phyloP scores from a whole-genome alignment of 1,139 yeast genomes.

The Suhomyces wounanorum region DNA sequence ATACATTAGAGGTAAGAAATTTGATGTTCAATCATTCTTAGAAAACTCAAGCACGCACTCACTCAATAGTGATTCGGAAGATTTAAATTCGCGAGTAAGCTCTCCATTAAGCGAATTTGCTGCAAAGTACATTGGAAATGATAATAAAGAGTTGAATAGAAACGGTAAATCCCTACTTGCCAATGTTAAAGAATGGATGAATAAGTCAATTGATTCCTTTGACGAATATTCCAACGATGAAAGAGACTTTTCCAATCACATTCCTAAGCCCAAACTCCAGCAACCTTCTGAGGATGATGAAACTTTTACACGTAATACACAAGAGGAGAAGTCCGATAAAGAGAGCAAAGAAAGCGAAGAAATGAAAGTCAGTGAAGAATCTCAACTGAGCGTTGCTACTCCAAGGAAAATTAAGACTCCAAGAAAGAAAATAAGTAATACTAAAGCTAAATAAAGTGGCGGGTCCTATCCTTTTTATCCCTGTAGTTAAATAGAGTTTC shows the following conservation, averaged over 20 bases:
- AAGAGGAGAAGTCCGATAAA: not conserved
- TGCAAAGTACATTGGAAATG: constrained; percentile 58
- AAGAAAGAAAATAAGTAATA: constrained; percentile 1
- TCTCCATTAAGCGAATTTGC: constrained; percentile 67
- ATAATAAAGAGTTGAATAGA: constrained; percentile 45
- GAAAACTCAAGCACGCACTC: constrained; percentile 25
- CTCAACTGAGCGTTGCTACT: not conserved
- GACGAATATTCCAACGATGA: constrained; percentile 19
- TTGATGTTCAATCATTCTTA: constrained; percentile 35
- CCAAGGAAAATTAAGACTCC: constrained; percentile 1
- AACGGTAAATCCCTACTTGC: constrained; percentile 50
- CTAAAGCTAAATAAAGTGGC: constrained; percentile 1
- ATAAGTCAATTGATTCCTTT: constrained; percentile 29
- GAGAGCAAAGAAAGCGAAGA: not conserved
- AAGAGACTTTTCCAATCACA: constrained; percentile 13
- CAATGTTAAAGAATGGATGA: constrained; percentile 70
- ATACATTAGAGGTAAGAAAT: constrained; percentile 59
- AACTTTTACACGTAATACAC: not conserved
- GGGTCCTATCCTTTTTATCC: constrained; percentile 1
- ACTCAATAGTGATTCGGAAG: constrained; percentile 34
- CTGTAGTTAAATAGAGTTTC: not conserved
- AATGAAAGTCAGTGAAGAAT: not conserved
- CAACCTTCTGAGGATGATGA: constrained; percentile 7
- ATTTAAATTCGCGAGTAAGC: constrained; percentile 27
- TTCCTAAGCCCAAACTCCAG: constrained; percentile 8